A percentile compares a stretch with the other conserved stretches of the same genome.
Conservation (phyloP, 2,329 filamentous ascomycete genomes). For the Neurospora sp. region DNA sequence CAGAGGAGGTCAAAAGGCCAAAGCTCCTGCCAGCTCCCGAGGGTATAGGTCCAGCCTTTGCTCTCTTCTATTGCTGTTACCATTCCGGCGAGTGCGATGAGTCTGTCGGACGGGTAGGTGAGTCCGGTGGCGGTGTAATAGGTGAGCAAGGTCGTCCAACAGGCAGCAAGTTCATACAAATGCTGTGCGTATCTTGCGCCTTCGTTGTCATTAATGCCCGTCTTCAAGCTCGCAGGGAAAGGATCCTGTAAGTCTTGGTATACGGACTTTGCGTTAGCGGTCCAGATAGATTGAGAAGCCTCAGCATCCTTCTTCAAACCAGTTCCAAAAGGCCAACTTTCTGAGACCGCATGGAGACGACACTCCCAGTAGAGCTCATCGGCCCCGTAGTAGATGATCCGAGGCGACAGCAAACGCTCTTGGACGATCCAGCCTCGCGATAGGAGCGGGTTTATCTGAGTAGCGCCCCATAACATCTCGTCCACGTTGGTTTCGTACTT, state of each 20-base stretch:
- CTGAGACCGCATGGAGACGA: background rate
- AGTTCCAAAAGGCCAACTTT: background rate
- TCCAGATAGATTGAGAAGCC: background rate
- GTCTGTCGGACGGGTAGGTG: background rate
- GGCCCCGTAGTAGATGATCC: conserved; percentile 21
- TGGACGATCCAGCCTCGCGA: conserved; percentile 21
- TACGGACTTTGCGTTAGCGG: background rate
- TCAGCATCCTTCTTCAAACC: background rate
- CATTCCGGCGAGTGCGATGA: background rate
- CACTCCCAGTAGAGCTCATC: conserved; percentile 18
- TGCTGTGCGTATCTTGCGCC: background rate
- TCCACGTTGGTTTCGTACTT: background rate
- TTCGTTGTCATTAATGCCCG: background rate
- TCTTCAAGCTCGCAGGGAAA: background rate
- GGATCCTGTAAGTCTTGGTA: background rate
- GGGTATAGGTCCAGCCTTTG: background rate
- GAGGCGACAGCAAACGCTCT: conserved; percentile 18
- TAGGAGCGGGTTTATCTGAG: background rate
- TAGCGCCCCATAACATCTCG: background rate
- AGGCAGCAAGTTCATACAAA: background rate
- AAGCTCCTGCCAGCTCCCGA: background rate
- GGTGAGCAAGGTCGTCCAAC: background rate
- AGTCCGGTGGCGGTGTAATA: background rate
- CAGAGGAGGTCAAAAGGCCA: background rate
- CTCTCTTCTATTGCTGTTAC: background rate